These are phyloP conservation scores for Nannochloropsis salina DNA, from an alignment of 108 stramenopile species.

Conservation along the genomic window DNA sequence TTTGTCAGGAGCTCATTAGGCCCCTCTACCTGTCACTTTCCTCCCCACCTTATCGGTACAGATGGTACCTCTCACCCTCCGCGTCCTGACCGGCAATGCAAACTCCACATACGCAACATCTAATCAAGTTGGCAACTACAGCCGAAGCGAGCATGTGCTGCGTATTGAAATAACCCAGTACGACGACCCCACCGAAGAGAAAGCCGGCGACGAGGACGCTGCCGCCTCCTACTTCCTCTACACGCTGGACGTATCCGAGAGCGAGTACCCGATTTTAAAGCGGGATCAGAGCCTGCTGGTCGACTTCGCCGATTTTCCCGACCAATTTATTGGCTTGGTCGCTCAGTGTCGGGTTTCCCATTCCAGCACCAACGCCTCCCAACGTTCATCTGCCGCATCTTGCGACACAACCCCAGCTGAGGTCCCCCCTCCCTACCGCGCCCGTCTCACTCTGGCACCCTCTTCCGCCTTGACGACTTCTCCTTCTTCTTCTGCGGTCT, in stretches of 20 bases:
- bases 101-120: not conserved
- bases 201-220: not conserved
- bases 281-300: slow-evolving; percentile 57
- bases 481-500: slow-evolving; percentile 25
- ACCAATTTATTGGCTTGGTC: slow-evolving; percentile 56
- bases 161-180: slow-evolving; percentile 57
- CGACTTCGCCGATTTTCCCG: slow-evolving; percentile 54
- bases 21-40: no score
- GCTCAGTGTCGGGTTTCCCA: slow-evolving; percentile 24
- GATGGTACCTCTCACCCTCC: slow-evolving; percentile 36
- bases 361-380: not conserved
- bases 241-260: slow-evolving; percentile 57
- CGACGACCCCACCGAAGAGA: slow-evolving; percentile 31
- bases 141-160: slow-evolving; percentile 40
- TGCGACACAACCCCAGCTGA: not conserved
- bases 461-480: not conserved
- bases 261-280: slow-evolving; percentile 56
- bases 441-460: not conserved
- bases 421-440: not conserved
- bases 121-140: slow-evolving; percentile 26
- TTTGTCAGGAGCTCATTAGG: no score
- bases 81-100: slow-evolving; percentile 39
- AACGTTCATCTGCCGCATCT: not conserved
- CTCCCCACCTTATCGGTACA: not conserved
- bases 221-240: slow-evolving; percentile 52